Evolutionary conservation across 1,139 yeast species (phyloP), one percentile per base, ranked within the genome.

Genomic region (Pneumocystis oryctolagi): DNA sequence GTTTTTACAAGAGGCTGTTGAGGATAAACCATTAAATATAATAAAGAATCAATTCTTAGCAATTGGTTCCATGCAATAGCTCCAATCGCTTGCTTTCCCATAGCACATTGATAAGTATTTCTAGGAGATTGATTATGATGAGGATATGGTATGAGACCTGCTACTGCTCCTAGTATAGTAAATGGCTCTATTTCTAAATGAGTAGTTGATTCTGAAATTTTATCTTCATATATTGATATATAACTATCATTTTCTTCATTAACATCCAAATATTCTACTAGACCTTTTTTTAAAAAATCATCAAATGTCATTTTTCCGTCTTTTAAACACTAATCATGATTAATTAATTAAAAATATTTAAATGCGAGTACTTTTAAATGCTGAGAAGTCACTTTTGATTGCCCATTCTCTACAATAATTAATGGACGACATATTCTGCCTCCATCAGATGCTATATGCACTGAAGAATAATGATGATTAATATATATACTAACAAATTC

Each of bases 61-160:
- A 92, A 87, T 75, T 92, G 98, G 74, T 92, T 92, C 74, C 92
- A 92, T 34, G 95, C 97, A 75, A 94, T 94, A 8, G 97, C 97
- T 68, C 99, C 99, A 75, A 92, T 92, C 30, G 98, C 98, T 77
- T 92, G 99, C 78, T 92, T 92, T 83, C 98, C 98, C 98, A 92
- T 92, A 73, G 98, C 98, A 82, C 97, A 92, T 78, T 92, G 98
- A 77, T 92, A 92, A 0, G 98, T 92, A 74, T 92, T 92, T 81
- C 98, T 85, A 61, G 98, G 98, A 3, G 97, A 89, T 78, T 92
- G 98, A 74, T 92, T 92, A 74, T 92, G 99, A 74, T 92, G 98
- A 40, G 99, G 99, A 71, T 92, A 92, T n/a, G 99, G 99, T 80
- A 92, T 92, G 69, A 92, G 80, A 59, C 98, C 98, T 0, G 99